These are phyloP conservation scores for Aspergillus melleus DNA, from an alignment of 2,329 filamentous ascomycete species.

Conservation along the genomic window DNA sequence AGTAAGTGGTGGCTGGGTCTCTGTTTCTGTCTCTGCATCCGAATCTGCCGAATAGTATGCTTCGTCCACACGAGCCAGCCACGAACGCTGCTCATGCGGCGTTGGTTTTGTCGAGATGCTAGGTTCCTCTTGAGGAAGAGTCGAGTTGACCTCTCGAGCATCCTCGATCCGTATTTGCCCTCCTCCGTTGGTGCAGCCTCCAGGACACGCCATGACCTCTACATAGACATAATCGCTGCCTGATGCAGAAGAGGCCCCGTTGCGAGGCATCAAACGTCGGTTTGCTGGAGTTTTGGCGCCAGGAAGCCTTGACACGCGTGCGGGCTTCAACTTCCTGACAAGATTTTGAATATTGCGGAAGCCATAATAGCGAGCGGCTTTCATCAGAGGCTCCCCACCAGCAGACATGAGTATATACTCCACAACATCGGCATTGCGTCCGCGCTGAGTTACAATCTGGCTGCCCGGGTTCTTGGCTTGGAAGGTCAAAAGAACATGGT, in stretches of 20 bases:
- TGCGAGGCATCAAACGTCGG: conserved; percentile 34
- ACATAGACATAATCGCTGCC: conserved; percentile 80
- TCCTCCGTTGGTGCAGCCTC: conserved; percentile 97
- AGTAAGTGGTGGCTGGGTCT: conserved; percentile 27
- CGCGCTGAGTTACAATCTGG: conserved; percentile 67
- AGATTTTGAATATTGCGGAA: conserved; percentile 99
- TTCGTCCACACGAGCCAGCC: conserved; percentile 80
- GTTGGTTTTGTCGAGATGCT: conserved; percentile 58
- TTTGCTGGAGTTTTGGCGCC: conserved; percentile 60
- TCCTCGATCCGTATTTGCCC: conserved; percentile 93
- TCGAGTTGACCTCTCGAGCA: conserved; percentile 43
- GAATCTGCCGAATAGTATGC: conserved; percentile 79
- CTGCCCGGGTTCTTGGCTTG: conserved; percentile 71
- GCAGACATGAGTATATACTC: conserved; percentile 71
- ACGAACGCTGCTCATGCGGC: conserved; percentile 79
- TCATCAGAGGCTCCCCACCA: conserved; percentile 64
- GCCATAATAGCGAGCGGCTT: conserved; percentile 88
- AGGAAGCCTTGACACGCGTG: conserved; percentile 74
- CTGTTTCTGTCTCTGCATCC: conserved; percentile 47
- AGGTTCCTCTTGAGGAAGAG: conserved; percentile 23
- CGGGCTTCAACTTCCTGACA: conserved; percentile 85
- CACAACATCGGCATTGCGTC: conserved; percentile 86
- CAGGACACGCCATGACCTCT: conserved; percentile 98
- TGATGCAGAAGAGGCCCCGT: conserved; percentile 28
- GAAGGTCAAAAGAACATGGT: conserved; percentile 77